Conservation (phyloP, 2,329 filamentous ascomycete species). For the Pseudogymnoascus sp. region DNA sequence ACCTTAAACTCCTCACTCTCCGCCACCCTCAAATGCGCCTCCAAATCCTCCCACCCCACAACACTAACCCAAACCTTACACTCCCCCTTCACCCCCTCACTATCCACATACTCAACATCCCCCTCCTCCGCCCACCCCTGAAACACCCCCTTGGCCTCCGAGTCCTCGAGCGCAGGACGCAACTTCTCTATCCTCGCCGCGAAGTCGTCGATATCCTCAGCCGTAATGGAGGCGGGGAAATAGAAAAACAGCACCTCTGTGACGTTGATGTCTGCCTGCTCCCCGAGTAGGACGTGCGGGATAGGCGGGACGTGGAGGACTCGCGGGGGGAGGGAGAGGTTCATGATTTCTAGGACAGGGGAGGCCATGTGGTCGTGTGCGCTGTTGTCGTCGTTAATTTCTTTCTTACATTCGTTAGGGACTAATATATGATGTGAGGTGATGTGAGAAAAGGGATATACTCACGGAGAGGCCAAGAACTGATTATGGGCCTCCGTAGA, state of each 20-base stretch:
- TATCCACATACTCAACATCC: not conserved
- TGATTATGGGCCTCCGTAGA: not conserved
- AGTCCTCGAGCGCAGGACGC: not conserved
- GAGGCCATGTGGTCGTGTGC: not conserved
- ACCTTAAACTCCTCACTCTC: not conserved
- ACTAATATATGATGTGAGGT: not conserved
- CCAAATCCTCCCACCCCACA: not conserved
- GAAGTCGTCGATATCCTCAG: not conserved
- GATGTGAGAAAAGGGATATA: not conserved
- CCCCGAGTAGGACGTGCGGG: not conserved
- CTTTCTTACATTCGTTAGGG: too few species aligned
- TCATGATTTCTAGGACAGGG: not conserved
- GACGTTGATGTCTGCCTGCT: not conserved
- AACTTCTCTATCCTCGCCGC: not conserved
- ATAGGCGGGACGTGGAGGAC: not conserved
- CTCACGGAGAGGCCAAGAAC: not conserved
- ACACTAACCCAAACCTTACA: not conserved
- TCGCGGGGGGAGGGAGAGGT: not conserved
- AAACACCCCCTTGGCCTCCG: not conserved
- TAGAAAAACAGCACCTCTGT: not conserved
- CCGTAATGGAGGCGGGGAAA: not conserved
- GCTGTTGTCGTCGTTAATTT: too few species aligned
- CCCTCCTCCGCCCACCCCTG: not conserved
- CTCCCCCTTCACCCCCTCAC: not conserved
- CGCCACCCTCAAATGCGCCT: not conserved